Base-by-base conservation (phyloP, 2,329 filamentous ascomycete species). In the Coniosporium tulheliwenetii region DNA sequence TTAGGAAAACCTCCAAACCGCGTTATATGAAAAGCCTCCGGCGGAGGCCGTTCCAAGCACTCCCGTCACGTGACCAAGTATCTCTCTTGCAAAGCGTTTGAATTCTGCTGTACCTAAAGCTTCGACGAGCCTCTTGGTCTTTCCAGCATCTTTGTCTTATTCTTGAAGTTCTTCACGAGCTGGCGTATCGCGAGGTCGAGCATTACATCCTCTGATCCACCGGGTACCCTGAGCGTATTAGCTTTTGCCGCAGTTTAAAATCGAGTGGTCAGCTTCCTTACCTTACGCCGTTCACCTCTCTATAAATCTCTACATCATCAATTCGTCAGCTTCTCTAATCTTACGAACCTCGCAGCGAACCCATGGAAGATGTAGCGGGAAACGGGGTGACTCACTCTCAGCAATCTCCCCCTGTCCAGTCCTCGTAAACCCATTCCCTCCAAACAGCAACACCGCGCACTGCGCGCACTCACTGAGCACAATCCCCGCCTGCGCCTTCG, bases 141-240 rank as follows among this genome's bases (percentile, higher is more conserved):
- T 47, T 71, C 67, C 43, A 77, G 47, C 29, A 65, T 63, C 50
- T 69, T 71, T 2, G 67, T 73, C 59, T 77, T 72, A 10, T 59
- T 63, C 50, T 73, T 65, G 54, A 76, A 84, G 38, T 81, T 72
- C 64, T 84, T 83, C 32, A 81, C 76, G 43, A 84, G 57, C 55
- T 85, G 80, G 10, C 80, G 62, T 2, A 85, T 69, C 1, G 76
- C 75, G 34, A 85, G 60, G 58, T 85, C 80, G 9, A 83, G 61
- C 61, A 85, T 66, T 2, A 85, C 79, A 54, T 85, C 81, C 54
- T 85, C 81, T 5, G 72, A 77, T 1, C 81, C 80, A 39, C 80
- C 80, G 0, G 54, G 55, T 35, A 58, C 51, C 8, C 54, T 36
- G 30, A 26, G 19, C 19, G 7, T 26, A 26, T 26, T 26, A 26